Conservation (phyloP, 1,139 yeast species). For the Magnusiomyces fungicola region DNA sequence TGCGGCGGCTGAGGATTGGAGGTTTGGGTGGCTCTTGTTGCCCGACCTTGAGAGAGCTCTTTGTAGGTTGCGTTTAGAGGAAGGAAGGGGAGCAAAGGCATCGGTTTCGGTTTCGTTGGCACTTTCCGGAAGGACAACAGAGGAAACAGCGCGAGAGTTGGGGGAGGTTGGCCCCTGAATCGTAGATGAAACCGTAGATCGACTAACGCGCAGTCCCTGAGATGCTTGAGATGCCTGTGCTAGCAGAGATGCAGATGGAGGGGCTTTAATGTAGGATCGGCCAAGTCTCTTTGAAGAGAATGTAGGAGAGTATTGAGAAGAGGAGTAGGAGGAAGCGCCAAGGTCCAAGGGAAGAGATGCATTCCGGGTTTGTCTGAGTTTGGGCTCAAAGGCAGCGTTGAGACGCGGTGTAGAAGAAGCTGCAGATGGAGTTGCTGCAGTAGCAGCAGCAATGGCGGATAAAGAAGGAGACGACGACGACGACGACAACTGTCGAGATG, state of each 20-base stretch:
- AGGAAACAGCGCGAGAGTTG: background rate
- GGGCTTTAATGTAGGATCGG: background rate
- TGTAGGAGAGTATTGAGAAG: slow-evolving; percentile 1
- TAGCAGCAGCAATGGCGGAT: slow-evolving; percentile 1
- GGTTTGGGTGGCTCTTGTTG: background rate
- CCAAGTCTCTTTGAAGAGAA: slow-evolving; percentile 1
- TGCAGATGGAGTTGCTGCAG: slow-evolving; percentile 2
- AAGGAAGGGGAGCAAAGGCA: slow-evolving; percentile 5
- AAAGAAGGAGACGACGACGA: no score
- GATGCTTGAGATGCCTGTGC: slow-evolving; percentile 11
- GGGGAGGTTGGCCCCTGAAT: background rate
- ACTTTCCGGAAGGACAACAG: background rate
- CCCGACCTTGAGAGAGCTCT: slow-evolving; percentile 1
- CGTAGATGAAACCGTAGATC: background rate
- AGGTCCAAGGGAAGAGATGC: no score
- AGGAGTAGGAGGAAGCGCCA: background rate
- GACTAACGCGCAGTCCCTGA: slow-evolving; percentile 9
- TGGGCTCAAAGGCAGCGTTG: slow-evolving; percentile 4
- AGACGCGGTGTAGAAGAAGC: slow-evolving; percentile 5
- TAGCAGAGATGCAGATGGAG: slow-evolving; percentile 1
- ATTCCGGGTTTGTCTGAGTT: no score
- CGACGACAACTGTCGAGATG: no score
- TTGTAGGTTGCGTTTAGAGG: slow-evolving; percentile 1
- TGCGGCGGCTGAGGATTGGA: background rate
- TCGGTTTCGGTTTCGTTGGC: slow-evolving; percentile 5